Evolutionary conservation across 257 asterid genomes (phyloP).

Genomic region (Plantago major): DNA sequence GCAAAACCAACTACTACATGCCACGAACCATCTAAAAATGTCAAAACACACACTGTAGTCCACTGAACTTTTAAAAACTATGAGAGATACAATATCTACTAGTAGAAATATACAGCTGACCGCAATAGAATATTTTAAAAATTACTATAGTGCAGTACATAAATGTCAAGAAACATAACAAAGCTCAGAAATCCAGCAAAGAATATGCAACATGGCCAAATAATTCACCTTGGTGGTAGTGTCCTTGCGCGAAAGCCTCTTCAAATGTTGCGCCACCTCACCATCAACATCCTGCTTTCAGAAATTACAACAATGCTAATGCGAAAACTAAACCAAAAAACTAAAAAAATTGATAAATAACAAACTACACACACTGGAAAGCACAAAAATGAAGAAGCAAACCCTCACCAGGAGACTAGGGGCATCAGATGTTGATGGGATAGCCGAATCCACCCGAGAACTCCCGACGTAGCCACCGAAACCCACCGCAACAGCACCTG

Average conservation of each 20-base stretch:
- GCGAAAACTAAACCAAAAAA: background rate
- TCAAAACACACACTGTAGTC: conserved; percentile 4
- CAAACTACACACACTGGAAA: background rate
- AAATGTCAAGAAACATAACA: background rate
- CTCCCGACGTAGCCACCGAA: conserved; percentile 94
- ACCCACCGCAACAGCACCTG: conserved; percentile 66
- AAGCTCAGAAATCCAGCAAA: conserved; percentile 8
- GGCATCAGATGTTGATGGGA: conserved; percentile 51
- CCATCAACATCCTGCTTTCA: conserved; percentile 66
- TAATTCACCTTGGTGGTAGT: conserved; percentile 77
- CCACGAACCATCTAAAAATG: background rate
- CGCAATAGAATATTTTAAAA: background rate
- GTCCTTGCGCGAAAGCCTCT: conserved; percentile 90
- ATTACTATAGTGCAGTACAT: background rate
- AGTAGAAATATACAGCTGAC: background rate
- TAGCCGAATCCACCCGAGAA: conserved; percentile 73
- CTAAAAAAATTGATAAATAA: background rate
- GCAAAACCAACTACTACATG: background rate
- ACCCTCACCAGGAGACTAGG: conserved; percentile 45
- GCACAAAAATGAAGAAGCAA: conserved; percentile 1
- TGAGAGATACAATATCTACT: background rate
- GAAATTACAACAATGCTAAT: conserved; percentile 9
- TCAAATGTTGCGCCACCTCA: conserved; percentile 86
- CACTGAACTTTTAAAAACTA: background rate
- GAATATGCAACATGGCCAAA: background rate